Base-by-base conservation (phyloP, 2,329 filamentous ascomycete species). In the Ambrosiella cleistominuta region DNA sequence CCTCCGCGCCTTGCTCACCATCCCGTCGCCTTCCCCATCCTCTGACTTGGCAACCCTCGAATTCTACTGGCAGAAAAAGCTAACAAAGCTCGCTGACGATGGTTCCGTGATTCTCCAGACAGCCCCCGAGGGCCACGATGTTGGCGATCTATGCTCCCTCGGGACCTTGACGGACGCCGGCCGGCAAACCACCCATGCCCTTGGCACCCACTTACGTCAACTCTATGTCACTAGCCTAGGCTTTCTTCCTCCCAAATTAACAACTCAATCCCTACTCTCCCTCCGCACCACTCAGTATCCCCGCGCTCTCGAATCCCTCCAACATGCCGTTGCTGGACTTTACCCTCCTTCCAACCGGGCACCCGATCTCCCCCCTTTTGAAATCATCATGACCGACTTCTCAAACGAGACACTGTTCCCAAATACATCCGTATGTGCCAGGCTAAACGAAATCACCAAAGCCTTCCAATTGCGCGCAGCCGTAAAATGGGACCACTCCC, bases 61-160 rank as follows among this genome's bases (percentile, higher is more conserved):
- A 44, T 65, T 75, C 75, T 66, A 71, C 71, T 47, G 71, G 72
- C 7, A 71, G 71, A 45, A 71, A 71, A 6, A 65, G 80, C 2
- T 60, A 1, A 50, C 45, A 15, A 47, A 38, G 2, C 51, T 57
- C 2, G 67, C 72, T 15, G 73, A 83, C 62, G 83, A 86, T 66
- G 77, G 83, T 63, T 77, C 81, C n/a, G 81, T 89, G 2, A 72
- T 84, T 36, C 72, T 88, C 53, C 27, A 60, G 12, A 85, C 86
- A 7, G 69, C 77, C 1, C 87, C 87, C 0, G 80, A 84, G 6
- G 69, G 71, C 0, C 83, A 83, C 61, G 79, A 88, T 66, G 75
- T 84, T n/a, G 88, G 95, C 67, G 77, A 76, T 47, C 78, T 97
- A 61, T 98, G 91, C 75, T 86, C 83, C 68, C 77, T 80, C 68